phyloP scores from a whole-genome alignment of 2,329 filamentous ascomycete genomes.

The Leptosphaerulina australis region DNA sequence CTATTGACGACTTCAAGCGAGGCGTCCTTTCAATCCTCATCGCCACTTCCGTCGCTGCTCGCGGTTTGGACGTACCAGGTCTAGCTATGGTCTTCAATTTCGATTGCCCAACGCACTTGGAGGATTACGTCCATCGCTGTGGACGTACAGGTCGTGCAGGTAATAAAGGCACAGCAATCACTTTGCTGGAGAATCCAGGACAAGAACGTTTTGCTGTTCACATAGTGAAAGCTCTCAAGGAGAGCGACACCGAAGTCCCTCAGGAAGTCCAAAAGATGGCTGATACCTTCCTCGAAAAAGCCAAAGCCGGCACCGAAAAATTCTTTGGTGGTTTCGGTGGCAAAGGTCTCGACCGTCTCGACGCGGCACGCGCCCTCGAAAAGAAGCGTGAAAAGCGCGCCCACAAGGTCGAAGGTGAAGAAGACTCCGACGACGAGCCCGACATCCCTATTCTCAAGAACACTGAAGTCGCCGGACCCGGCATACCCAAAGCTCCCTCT shows the following conservation, averaged over 20 bases:
- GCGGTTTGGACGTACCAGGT: conserved; percentile 94
- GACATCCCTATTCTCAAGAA: conserved; percentile 64
- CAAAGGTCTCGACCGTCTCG: conserved; percentile 88
- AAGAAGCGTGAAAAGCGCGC: conserved; percentile 75
- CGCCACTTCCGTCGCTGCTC: conserved; percentile 92
- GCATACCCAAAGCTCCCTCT: conserved; percentile 41
- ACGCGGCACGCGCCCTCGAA: conserved; percentile 87
- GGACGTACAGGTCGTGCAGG: conserved; percentile 94
- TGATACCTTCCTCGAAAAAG: conserved; percentile 80
- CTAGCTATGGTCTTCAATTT: conserved; percentile 96
- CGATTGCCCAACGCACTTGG: conserved; percentile 89
- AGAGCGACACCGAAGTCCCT: conserved; percentile 85
- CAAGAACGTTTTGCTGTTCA: conserved; percentile 90
- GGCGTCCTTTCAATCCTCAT: conserved; percentile 89
- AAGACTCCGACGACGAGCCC: conserved; percentile 80
- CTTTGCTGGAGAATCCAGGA: conserved; percentile 88
- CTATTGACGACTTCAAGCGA: conserved; percentile 54
- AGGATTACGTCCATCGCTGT: conserved; percentile 95
- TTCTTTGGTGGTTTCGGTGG: conserved; percentile 87
- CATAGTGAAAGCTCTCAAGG: conserved; percentile 87
- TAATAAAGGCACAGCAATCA: conserved; percentile 92
- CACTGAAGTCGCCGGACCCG: conserved; percentile 52
- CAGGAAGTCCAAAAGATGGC: conserved; percentile 67
- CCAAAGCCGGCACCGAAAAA: conserved; percentile 90
- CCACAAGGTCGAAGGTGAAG: conserved; percentile 87